Conservation (phyloP, 768 basidiomycete genomes). For the Strobilomyces confusus region DNA sequence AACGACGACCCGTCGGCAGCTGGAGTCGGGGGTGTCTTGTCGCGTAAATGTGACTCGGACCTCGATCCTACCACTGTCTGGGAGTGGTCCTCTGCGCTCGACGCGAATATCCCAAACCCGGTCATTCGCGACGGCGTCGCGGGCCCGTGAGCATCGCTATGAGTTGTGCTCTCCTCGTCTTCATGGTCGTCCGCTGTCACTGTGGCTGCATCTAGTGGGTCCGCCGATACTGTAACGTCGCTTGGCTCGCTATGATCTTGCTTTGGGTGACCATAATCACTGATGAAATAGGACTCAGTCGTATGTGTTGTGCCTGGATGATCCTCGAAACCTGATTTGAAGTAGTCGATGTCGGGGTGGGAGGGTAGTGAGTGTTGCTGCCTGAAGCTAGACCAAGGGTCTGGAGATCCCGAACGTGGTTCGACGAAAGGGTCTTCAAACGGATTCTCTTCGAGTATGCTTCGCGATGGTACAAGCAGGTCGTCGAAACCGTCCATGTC, state of each 20-base stretch:
- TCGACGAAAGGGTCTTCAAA: slow-evolving; percentile 72
- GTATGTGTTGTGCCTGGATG: slow-evolving; percentile 20
- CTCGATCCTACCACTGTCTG: slow-evolving; percentile 10
- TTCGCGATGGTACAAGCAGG: slow-evolving; percentile 57
- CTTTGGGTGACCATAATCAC: slow-evolving; percentile 29
- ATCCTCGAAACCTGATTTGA: slow-evolving; percentile 28
- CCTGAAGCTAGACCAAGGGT: slow-evolving; percentile 71
- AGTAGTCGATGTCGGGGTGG: slow-evolving; percentile 24
- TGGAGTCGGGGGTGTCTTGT: slow-evolving; percentile 31
- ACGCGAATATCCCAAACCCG: slow-evolving; percentile 46
- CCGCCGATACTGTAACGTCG: slow-evolving; percentile 20
- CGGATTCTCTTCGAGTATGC: slow-evolving; percentile 67
- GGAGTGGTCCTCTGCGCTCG: slow-evolving; percentile 23
- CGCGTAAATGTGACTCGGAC: slow-evolving; percentile 12
- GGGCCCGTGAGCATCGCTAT: slow-evolving; percentile 10
- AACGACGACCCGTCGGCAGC: slow-evolving; percentile 33
- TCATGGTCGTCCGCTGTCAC: slow-evolving; percentile 31
- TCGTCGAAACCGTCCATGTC: slow-evolving; percentile 79
- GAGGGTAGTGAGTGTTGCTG: slow-evolving; percentile 22
- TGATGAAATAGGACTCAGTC: slow-evolving; percentile 36
- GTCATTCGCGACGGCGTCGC: slow-evolving; percentile 30
- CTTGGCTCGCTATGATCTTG: slow-evolving; percentile 15
- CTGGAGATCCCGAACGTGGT: slow-evolving; percentile 59
- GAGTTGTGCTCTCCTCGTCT: slow-evolving; percentile 23
- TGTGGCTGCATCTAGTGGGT: slow-evolving; percentile 41